Evolutionary conservation across 306 rosid species (phyloP), one percentile per base, ranked within the genome.

Genomic region (Medicago lupulina): DNA sequence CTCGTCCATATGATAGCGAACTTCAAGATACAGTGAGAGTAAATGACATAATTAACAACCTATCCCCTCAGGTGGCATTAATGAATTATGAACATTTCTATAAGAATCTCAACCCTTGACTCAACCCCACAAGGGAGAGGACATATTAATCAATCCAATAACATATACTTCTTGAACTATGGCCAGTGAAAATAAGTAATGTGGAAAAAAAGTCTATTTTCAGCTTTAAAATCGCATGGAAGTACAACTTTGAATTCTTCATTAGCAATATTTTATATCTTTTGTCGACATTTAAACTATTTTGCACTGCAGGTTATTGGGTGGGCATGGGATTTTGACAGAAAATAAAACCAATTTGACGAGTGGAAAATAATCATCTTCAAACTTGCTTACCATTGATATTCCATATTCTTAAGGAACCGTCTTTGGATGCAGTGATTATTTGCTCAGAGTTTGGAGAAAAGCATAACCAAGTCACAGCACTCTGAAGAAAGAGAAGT

Each of bases 391-490:
- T 81, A 96, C 99, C 99, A 80, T 92, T 96, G 87, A 96, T 96
- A 80, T 96, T 96, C 99, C 99, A 96, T 71, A 92, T 82, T 87
- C 99, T 92, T 43, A 96, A 79, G 16, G 97, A 83, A 74, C 90
- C 96, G 83, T 96, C 99, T 89, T 92, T 96, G 51, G 99, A 96
- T 54, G 96, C 90, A 46, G 99, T 96, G 87, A 96, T 92, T 69
- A 96, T 89, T 83, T 86, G 89, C 84, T 96, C 96, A 0, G 97
- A 96, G 89, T 88, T 85, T 38, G 96, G 91, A 31, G 90, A 12
- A 78, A 96, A 96, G 88, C 99, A 92, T 73, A 96, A 88, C 99
- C 99, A 96, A 71, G 98, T 92, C 75, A 92, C 98, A 9, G 99
- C 99, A 87, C 99, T 92, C 99, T 96, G 86, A 79, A 76, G 39